Base-by-base conservation (phyloP, 805 yeast genomes). In the Maudiozyma turicensis region DNA sequence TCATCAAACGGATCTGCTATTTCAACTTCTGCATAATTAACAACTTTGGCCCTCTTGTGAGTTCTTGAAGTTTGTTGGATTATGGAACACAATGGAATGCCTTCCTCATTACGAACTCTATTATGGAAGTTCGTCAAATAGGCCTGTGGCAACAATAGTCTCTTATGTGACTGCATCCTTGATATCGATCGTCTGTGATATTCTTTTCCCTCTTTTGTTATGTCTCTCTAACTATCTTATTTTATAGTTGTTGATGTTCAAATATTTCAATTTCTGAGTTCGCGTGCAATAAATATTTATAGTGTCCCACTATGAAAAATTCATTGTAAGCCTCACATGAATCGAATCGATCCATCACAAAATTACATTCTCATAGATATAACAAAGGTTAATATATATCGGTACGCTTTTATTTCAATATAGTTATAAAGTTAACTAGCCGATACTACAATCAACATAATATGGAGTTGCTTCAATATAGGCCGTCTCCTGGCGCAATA, bases 21-120 rank as follows among this genome's bases (percentile, higher is more conserved):
- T 8, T 39, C 42, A 51, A 80, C 74, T 62, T 88, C 96, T 0
- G 96, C 93, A 60, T 89, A 89, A 62, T 85, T 86, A 46, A 86
- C 79, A 45, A 81, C 83, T 42, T 78, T 70, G 9, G 86, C 81
- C 57, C 96, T 73, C 63, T 87, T 88, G 34, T 88, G 82, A 32
- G 83, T 76, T 54, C 97, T 76, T 6, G 42, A 39, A 3, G 89
- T 79, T 2, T 87, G 86, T 28, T 84, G 82, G 1, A 88, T 84
- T 2, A 87, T 77, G 37, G 84, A 74, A 56, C 82, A 78, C 33
- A 90, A 68, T 1, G 95, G 80, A 34, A 88, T 34, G 20, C 34
- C 86, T 50, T 82, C 80, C 34, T 81, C 84, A 53, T 83, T 81
- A 53, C 86, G 78, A 40, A 88, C 73, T 54, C 97, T 72, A 47